These are phyloP conservation scores for Kluyveromyces nonfermentans DNA, from an alignment of 805 yeast species.

Conservation along the genomic window DNA sequence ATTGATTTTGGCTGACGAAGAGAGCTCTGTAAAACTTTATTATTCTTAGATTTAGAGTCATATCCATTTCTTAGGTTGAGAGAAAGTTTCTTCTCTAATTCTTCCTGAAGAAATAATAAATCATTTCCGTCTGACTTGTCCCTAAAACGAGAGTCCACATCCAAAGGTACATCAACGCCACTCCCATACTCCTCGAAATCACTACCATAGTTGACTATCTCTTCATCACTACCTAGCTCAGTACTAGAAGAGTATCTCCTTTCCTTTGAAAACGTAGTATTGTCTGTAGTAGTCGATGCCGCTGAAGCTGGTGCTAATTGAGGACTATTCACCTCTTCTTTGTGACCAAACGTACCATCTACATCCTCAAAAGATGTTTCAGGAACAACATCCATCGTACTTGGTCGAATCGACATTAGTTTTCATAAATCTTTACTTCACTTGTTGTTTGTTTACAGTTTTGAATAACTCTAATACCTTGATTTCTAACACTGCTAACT, in stretches of 20 bases:
- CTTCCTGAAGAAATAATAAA: conserved; percentile 9
- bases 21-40: not conserved
- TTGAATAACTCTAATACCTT: not conserved
- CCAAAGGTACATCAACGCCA: not conserved
- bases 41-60: not conserved
- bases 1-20: conserved; percentile 27
- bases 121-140: conserved; percentile 5
- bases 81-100: conserved; percentile 10
- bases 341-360: conserved; percentile 19
- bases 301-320: conserved; percentile 13
- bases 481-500: not conserved
- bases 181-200: conserved; percentile 24
- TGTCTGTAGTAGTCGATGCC: conserved; percentile 22
- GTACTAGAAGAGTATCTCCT: conserved; percentile 11
- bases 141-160: not conserved
- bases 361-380: conserved; percentile 28
- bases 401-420: conserved; percentile 16
- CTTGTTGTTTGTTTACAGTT: conserved; percentile 1
- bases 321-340: conserved; percentile 4
- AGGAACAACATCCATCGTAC: conserved; percentile 13
- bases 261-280: conserved; percentile 21
- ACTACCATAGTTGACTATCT: conserved; percentile 18
- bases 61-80: conserved; percentile 1
- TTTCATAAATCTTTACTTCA: not conserved
- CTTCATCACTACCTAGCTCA: conserved; percentile 14